A percentile compares a stretch with the other conserved stretches of the same genome.
These are phyloP conservation scores for Calonectria crousiana DNA, from an alignment of 2,329 filamentous ascomycete species.

Conservation along the genomic window DNA sequence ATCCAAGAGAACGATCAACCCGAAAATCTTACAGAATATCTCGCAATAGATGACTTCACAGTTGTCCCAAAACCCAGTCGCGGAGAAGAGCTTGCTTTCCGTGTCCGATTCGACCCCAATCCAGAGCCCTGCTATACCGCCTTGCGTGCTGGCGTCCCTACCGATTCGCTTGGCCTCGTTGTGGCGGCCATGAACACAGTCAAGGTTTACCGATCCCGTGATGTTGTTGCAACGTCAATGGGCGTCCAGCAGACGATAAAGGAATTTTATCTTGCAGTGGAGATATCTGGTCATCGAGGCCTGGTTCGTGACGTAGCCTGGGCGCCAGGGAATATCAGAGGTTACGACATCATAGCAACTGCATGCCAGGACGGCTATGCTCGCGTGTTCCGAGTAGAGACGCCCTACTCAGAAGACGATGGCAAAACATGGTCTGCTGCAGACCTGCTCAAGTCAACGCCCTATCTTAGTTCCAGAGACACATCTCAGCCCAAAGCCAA, in stretches of 20 bases:
- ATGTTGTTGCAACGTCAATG: constrained; percentile 64
- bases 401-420: constrained; percentile 61
- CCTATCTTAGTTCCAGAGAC: constrained; percentile 40
- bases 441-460: constrained; percentile 56
- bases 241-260: constrained; percentile 70
- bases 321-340: constrained; percentile 91
- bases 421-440: constrained; percentile 63
- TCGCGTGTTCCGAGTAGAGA: constrained; percentile 86
- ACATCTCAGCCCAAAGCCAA: constrained; percentile 48
- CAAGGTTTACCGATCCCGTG: constrained; percentile 82
- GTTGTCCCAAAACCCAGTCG: constrained; percentile 78
- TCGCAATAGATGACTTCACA: constrained; percentile 79
- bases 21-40: constrained; percentile 83
- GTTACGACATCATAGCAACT: constrained; percentile 90
- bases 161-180: constrained; percentile 83
- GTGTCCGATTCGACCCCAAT: constrained; percentile 89
- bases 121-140: constrained; percentile 83
- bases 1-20: constrained; percentile 89
- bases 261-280: constrained; percentile 87
- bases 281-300: constrained; percentile 78
- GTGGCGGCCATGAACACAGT: constrained; percentile 89
- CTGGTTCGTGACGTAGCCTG: constrained; percentile 91
- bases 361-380: constrained; percentile 93
- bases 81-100: constrained; percentile 89
- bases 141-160: constrained; percentile 82